These are phyloP conservation scores for Ceratocystis lukuohia DNA, from an alignment of 2,329 filamentous ascomycete species.

Conservation along the genomic window DNA sequence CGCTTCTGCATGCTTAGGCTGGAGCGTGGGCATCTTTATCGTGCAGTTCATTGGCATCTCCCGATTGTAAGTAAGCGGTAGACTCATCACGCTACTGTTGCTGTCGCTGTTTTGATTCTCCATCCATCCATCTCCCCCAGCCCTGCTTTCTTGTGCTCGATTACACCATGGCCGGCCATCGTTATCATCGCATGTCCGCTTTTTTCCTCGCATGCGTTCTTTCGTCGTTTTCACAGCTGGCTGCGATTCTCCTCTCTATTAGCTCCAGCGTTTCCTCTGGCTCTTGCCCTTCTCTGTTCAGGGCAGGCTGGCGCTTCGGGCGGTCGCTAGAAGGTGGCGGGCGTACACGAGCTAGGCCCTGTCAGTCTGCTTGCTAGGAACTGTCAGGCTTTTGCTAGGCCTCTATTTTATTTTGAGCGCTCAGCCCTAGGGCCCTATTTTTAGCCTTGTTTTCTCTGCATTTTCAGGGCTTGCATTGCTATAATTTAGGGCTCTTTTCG, in stretches of 20 bases:
- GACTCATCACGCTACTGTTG: not conserved
- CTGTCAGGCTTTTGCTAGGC: no score
- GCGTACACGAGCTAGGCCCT: not conserved
- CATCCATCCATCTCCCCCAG: not conserved
- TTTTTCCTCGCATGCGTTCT: not conserved
- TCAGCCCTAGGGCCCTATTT: not conserved
- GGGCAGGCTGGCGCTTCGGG: not conserved
- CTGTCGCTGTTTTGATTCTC: not conserved
- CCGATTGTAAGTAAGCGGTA: slow-evolving; percentile 36
- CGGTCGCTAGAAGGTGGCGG: not conserved
- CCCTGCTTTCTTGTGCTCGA: not conserved
- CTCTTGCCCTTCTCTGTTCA: not conserved
- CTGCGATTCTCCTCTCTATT: not conserved
- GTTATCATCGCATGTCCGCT: not conserved
- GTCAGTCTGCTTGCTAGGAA: no score
- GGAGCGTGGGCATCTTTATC: slow-evolving; percentile 38
- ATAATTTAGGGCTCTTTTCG: not conserved
- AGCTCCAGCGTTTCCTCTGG: not conserved
- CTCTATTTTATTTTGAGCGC: not conserved
- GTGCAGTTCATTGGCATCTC: slow-evolving; percentile 44
- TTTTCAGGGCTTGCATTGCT: not conserved
- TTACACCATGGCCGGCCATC: not conserved
- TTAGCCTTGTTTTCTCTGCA: not conserved
- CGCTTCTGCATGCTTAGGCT: slow-evolving; percentile 38
- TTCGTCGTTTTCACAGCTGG: not conserved